Evolutionary conservation across 2,329 filamentous ascomycete genomes (phyloP).

Genomic region (Sphaerostilbella broomeana): DNA sequence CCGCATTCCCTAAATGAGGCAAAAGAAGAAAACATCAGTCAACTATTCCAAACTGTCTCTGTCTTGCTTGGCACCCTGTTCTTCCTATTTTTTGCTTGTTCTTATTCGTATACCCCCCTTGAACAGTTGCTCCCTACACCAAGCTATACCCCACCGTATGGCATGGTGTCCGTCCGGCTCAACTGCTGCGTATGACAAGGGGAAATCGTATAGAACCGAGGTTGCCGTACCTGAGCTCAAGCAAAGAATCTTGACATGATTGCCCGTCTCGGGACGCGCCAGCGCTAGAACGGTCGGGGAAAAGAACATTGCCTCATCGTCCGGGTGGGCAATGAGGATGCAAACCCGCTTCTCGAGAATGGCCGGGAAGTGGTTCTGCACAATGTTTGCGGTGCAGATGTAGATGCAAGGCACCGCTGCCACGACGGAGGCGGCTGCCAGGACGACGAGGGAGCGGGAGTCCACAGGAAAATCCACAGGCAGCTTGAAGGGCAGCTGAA

Average conservation of each 20-base stretch:
- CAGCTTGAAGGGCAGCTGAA: constrained; percentile 2
- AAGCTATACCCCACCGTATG: background rate
- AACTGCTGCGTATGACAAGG: background rate
- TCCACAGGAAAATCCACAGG: constrained; percentile 4
- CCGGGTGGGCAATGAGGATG: constrained; percentile 90
- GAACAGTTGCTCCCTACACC: background rate
- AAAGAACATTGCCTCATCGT: constrained; percentile 99
- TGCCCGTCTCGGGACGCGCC: constrained; percentile 69
- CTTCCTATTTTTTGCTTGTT: background rate
- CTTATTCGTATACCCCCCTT: background rate
- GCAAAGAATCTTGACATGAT: constrained; percentile 92
- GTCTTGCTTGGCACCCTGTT: background rate
- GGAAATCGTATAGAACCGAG: background rate
- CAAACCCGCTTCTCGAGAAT: constrained; percentile 80
- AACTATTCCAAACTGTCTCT: background rate
- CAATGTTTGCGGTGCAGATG: constrained; percentile 42
- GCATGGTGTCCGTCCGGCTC: background rate
- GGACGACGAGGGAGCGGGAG: constrained; percentile 14
- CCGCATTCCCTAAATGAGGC: constrained; percentile 75
- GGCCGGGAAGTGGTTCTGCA: constrained; percentile 52
- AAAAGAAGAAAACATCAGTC: constrained; percentile 16
- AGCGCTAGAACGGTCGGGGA: constrained; percentile 81
- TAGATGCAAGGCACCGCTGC: constrained; percentile 45
- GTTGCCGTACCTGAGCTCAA: constrained; percentile 64
- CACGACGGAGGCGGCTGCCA: constrained; percentile 24